Evolutionary conservation across 2,329 filamentous ascomycete genomes (phyloP), one percentile per base, ranked within the genome.

Genomic region (Metarhizium rileyi): DNA sequence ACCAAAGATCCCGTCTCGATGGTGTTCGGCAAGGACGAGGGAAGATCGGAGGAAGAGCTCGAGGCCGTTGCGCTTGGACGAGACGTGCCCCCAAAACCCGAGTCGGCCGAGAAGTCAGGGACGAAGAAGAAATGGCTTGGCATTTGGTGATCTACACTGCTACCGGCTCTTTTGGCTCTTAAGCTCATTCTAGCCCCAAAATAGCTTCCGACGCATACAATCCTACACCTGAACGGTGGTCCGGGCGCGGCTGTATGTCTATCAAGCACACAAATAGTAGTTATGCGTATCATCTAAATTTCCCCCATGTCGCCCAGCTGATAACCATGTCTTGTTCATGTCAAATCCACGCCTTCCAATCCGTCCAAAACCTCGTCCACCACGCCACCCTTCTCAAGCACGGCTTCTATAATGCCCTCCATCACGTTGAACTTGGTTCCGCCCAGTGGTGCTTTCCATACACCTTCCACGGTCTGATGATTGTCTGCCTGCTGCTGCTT

Each of bases 361-460:
- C 86, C 90, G 54, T 85, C 81, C 62, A 97, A 73, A 5, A 96
- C 86, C 66, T 96, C 91, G 56, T 90, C 83, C 4, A 86, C 89
- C 26, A 96, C 84, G 30, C 90, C 89, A 0, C 86, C 86, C 59
- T 77, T 80, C 62, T 86, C 80, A 51, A 95, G 66, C 28, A 90
- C 86, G 63, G 84, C 81, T 63, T 84, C 81, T 52, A 94, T 81
- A 69, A 96, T 87, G 48, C 77, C 75, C 47, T 82, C 78, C 56
- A 97, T 70, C 18, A 93, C 72, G 4, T 70, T 73, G 59, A 89
- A 80, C 71, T 87, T 90, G 35, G 91, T 81, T 2, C 91, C 91
- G 36, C 91, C 91, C 28, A 90, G 69, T 28, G 87, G 86, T 36
- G 90, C 86, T 60, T 81, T 86, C 91, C 91, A 96, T 26, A 95